Base-by-base conservation (phyloP, 2,329 filamentous ascomycete genomes). In the Colletotrichum viniferum region DNA sequence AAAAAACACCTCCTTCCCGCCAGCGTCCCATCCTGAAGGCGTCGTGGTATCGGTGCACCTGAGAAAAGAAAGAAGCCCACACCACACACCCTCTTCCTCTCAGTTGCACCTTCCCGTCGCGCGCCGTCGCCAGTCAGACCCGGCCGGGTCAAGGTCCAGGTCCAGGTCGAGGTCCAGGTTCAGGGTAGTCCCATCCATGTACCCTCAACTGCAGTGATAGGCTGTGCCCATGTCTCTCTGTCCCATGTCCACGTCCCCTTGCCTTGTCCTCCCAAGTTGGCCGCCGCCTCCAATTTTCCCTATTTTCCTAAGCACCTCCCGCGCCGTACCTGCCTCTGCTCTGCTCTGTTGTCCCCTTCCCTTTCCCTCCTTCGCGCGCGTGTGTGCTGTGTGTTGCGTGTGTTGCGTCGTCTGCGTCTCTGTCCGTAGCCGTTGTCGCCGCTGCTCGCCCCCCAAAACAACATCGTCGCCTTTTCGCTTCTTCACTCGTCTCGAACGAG, bases 171-270 rank as follows among this genome's bases (percentile, higher is more conserved):
- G 61, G 60, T 34, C 58, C 14, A 43, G 71, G 72, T 62, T 56
- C 73, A 48, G 65, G 74, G 65, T 56, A 24, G 36, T n/a, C 58
- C 34, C 69, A 30, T 21, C 18, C 38, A 68, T 32, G 69, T 68
- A 60, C 69, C 48, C 32, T 30, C 36, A 61, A 38, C 21, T 28
- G 21, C 34, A 63, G 34, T 55, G 64, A 76, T 69, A 73, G 73
- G 73, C 73, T 73, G 73, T 68, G 69, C 73, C 69, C 73, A 76
- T 74, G 63, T 75, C 69, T 21, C 10, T 48, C 43, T 48, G 43
- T 48, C 43, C 43, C 43, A 48, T 48, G 43, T 48, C 43, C n/a
- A 21, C 43, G n/a, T 48, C 43, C 43, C 43, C 43, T 48, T 48
- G 43, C 71, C 43, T 30, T 69, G 65, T 64, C 71, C 34, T 64